Evolutionary conservation across 1,139 yeast genomes (phyloP).

Genomic region (Candida anutae): DNA sequence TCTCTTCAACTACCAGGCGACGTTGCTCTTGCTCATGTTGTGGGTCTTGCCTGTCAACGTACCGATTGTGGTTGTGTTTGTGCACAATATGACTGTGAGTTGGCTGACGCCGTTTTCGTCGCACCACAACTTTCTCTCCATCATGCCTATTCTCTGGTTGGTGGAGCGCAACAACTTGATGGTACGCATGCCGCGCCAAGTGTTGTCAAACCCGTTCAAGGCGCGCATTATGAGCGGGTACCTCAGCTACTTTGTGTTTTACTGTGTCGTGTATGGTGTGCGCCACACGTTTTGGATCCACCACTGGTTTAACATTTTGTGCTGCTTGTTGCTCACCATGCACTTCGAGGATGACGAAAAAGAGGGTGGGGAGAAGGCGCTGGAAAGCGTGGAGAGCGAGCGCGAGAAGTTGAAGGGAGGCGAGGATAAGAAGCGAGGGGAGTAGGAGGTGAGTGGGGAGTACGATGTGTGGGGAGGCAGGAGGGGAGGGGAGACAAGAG

Average conservation of each 20-base stretch:
- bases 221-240: constrained; percentile 5
- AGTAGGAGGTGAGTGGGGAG: too few species aligned
- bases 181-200: constrained; percentile 5
- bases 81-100: constrained; percentile 58
- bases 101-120: constrained; percentile 76
- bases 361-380: constrained; percentile 1
- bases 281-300: constrained; percentile 68
- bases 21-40: constrained; percentile 50
- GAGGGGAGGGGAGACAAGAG: too few species aligned
- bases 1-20: constrained; percentile 43
- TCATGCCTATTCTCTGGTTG: constrained; percentile 52
- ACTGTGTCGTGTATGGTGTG: constrained; percentile 56
- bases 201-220: constrained; percentile 3
- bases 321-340: constrained; percentile 32
- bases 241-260: constrained; percentile 38
- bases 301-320: constrained; percentile 51
- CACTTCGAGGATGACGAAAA: constrained; percentile 5
- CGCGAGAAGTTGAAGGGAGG: not conserved
- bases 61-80: constrained; percentile 62
- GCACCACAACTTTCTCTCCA: constrained; percentile 64
- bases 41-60: constrained; percentile 64
- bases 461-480: too few species aligned
- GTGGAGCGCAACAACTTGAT: constrained; percentile 34
- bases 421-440: too few species aligned
- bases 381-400: not conserved